phyloP scores from a whole-genome alignment of 2,329 filamentous ascomycete genomes.

The Clarireedia hainanense region DNA sequence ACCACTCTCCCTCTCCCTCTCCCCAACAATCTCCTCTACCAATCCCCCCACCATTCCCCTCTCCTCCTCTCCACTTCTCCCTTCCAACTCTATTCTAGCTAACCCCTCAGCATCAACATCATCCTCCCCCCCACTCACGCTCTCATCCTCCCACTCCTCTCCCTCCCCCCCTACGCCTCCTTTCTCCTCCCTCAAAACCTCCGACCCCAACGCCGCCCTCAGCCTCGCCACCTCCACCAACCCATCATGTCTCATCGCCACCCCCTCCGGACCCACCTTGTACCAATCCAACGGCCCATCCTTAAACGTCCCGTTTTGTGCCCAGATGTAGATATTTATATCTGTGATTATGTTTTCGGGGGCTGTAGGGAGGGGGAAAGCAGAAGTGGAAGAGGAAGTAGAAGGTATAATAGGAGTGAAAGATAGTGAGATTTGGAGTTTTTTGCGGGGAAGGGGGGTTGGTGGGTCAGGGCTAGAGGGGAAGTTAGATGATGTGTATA shows the following conservation, averaged over 20 bases:
- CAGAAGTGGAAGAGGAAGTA: not conserved
- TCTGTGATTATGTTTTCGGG: not conserved
- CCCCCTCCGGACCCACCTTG: not conserved
- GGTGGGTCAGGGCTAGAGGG: not conserved
- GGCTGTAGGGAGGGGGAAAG: not conserved
- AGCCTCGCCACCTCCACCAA: not conserved
- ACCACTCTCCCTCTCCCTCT: no score
- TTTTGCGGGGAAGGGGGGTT: not conserved
- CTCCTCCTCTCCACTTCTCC: no score
- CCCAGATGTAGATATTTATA: not conserved
- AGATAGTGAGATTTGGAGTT: not conserved
- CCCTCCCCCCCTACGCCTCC: not conserved
- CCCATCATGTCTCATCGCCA: not conserved
- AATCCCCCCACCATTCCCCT: no score
- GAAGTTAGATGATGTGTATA: no score
- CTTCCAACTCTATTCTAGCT: no score
- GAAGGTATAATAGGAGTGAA: not conserved
- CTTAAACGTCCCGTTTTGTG: not conserved
- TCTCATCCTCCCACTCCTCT: not conserved
- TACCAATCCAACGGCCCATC: not conserved
- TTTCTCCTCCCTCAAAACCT: not conserved
- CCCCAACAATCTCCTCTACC: no score
- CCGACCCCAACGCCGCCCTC: not conserved
- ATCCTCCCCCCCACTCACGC: no score
- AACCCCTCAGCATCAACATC: no score